Evolutionary conservation across 2,329 filamentous ascomycete genomes (phyloP), one percentile per base, ranked within the genome.

Genomic region (Annulohypoxylon truncatum): DNA sequence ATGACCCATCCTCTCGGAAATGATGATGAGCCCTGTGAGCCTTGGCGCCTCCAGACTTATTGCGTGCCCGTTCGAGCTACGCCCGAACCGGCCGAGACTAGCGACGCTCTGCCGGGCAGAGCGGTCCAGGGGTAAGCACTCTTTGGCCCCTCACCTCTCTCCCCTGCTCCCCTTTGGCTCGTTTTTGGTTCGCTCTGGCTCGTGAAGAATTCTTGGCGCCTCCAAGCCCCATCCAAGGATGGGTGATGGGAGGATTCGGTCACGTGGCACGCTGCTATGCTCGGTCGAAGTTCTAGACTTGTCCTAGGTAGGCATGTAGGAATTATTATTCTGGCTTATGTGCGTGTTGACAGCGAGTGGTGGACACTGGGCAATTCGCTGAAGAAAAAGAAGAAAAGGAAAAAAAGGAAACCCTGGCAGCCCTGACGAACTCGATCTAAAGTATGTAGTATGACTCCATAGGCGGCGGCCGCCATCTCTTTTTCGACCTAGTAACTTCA

Each of bases 1-100:
- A 61, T 66, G 61, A 67, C 48, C 63, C 67, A 62, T 69, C 47
- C 31, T 35, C 50, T 64, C 60, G 67, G 63, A 69, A 69, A 69
- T 69, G 63, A 69, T 57, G 67, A 69, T 69, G 56, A 66, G 52
- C 66, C 66, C 67, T 67, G 66, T 69, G 56, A 66, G 52, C 66
- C 66, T 69, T 67, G 66, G 66, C 63, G 35, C 55, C 52, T 64
- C 59, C 51, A 58, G 35, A 51, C 33, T 28, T 24, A 56, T 56
- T 50, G 54, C 48, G 15, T 38, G 47, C 22, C 28, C 54, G 38
- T 48, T 55, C 15, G 40, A 47, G 52, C 60, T 64, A 63, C 52
- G 18, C 63, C 52, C 57, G 63, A 69, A 69, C 61, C 67, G 67
- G 67, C 67, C 67, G 67, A 69, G 64, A 64, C 57, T 53, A 65